Percentiles rank a stretch among this genome's conserved stretches.
Evolutionary conservation across 2,329 filamentous ascomycete genomes (phyloP).

Genomic region (Cordyceps cateniannulata): DNA sequence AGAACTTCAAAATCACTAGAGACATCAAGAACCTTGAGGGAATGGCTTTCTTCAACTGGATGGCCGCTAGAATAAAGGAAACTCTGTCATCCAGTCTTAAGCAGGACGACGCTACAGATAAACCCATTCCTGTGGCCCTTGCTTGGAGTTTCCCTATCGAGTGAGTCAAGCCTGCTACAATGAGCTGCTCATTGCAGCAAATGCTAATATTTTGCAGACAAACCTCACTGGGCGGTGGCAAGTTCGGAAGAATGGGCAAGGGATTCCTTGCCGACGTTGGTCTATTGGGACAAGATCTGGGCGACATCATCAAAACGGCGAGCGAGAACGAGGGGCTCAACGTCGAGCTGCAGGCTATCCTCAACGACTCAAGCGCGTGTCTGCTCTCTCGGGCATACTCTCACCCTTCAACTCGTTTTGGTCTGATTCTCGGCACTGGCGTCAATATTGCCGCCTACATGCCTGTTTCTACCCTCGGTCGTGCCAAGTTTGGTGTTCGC

Average conservation of each 20-base stretch:
- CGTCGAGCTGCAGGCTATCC: conserved; percentile 52
- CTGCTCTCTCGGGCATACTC: conserved; percentile 58
- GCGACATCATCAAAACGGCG: conserved; percentile 49
- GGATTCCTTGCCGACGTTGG: conserved; percentile 54
- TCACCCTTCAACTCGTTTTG: conserved; percentile 52
- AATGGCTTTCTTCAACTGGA: conserved; percentile 60
- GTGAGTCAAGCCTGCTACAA: conserved; percentile 35
- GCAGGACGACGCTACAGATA: conserved; percentile 28
- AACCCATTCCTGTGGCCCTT: conserved; percentile 51
- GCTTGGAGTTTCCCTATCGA: conserved; percentile 67
- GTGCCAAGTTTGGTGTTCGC: conserved; percentile 49
- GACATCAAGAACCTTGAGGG: conserved; percentile 52
- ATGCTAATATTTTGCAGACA: conserved; percentile 40
- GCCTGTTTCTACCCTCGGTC: conserved; percentile 49
- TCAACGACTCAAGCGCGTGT: conserved; percentile 63
- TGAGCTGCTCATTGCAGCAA: neutral
- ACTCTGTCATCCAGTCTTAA: conserved; percentile 42
- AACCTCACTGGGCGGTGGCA: conserved; percentile 55
- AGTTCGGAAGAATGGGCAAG: conserved; percentile 59
- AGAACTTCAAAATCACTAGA: conserved; percentile 49
- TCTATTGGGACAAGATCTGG: conserved; percentile 53
- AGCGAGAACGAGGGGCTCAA: conserved; percentile 45
- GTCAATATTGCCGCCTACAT: conserved; percentile 61
- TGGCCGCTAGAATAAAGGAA: conserved; percentile 53
- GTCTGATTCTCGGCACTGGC: conserved; percentile 61